Percentiles rank a stretch among this genome's conserved stretches.
Evolutionary conservation across 78 protist species (phyloP).

Genomic region (Dictyostelium capitatum): DNA sequence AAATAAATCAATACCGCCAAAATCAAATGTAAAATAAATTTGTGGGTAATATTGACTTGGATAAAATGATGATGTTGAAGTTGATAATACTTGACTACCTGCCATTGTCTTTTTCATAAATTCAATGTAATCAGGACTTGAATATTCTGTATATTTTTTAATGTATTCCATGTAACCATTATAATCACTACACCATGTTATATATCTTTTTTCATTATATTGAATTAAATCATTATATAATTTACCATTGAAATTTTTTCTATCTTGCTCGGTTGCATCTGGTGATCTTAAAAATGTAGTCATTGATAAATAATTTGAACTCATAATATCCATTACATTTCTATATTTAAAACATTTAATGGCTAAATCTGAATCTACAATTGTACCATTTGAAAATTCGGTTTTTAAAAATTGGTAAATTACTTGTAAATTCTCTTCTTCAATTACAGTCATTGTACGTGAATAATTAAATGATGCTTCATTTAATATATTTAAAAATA

Average conservation of each 20-base stretch:
- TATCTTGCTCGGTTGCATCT: neutral
- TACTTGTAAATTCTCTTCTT: neutral
- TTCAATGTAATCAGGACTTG: neutral
- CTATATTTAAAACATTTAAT: neutral
- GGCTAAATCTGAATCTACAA: neutral
- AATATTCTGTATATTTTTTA: neutral
- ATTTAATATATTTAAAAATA: no score
- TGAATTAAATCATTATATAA: neutral
- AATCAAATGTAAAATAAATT: no score
- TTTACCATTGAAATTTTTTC: neutral
- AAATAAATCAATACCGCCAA: no score
- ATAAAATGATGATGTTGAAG: neutral
- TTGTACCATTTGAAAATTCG: neutral
- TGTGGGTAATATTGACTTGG: neutral
- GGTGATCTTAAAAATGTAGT: neutral
- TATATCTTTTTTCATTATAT: no score
- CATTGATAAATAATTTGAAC: no score
- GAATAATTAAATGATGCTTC: neutral
- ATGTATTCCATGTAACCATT: no score
- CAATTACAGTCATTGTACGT: neutral
- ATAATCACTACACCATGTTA: neutral
- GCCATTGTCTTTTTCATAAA: neutral
- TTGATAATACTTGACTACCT: no score
- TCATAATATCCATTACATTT: neutral
- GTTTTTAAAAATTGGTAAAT: no score